Evolutionary conservation across 192 early-diverging fungal genomes (phyloP).

Genomic region (Pilaira anomala): DNA sequence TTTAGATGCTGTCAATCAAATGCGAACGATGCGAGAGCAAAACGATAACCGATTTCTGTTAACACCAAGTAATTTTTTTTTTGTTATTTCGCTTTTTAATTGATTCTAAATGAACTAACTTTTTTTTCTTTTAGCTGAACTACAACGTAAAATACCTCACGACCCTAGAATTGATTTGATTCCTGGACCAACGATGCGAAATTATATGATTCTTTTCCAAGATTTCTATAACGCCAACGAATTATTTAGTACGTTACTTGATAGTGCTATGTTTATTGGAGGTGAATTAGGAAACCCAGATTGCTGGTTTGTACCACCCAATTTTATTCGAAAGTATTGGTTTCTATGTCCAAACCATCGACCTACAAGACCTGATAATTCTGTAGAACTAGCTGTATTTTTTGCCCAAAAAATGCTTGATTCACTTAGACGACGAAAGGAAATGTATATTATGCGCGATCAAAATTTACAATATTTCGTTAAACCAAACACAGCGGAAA

Average conservation of each 20-base stretch:
- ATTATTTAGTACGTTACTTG: slow-evolving; percentile 21
- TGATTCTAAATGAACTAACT: background rate
- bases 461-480: slow-evolving; percentile 17
- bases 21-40: slow-evolving; percentile 5
- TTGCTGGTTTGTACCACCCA: slow-evolving; percentile 32
- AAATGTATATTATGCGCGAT: slow-evolving; percentile 26
- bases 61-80: slow-evolving; percentile 26
- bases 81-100: background rate
- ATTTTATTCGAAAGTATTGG: slow-evolving; percentile 31
- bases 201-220: slow-evolving; percentile 30
- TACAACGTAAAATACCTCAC: slow-evolving; percentile 26
- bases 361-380: slow-evolving; percentile 26
- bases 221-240: slow-evolving; percentile 30
- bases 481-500: background rate
- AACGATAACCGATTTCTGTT: background rate
- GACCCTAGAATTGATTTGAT: slow-evolving; percentile 28
- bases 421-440: slow-evolving; percentile 18
- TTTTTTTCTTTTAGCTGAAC: slow-evolving; percentile 11
- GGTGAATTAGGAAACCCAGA: slow-evolving; percentile 29
- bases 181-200: slow-evolving; percentile 23
- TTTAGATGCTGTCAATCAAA: slow-evolving; percentile 19
- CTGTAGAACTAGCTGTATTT: slow-evolving; percentile 22
- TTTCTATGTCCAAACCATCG: slow-evolving; percentile 26
- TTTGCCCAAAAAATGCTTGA: slow-evolving; percentile 15
- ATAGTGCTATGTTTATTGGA: slow-evolving; percentile 25